Percentiles rank a stretch among this genome's conserved stretches.
Conservation (phyloP, 2,329 filamentous ascomycete genomes). For the Colletotrichum aenigma region DNA sequence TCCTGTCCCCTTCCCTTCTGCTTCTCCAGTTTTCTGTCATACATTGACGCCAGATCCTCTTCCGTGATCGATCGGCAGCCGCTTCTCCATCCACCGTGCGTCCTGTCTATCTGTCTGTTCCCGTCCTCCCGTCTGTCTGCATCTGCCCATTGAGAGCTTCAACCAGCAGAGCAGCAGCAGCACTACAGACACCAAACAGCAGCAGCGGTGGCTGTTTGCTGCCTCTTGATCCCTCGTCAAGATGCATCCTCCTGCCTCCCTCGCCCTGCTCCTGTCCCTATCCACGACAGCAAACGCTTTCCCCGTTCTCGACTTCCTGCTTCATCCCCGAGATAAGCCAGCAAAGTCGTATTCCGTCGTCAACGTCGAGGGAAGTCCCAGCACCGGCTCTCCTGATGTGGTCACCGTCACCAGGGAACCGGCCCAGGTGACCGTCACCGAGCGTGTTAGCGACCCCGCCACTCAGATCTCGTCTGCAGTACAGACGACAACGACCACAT, state of each 20-base stretch:
- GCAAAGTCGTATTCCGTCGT: conserved; percentile 38
- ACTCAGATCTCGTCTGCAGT: conserved; percentile 19
- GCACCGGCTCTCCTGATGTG: conserved; percentile 22
- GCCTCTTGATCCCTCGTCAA: conserved; percentile 17
- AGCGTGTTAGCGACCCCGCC: conserved; percentile 32
- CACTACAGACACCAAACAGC: not conserved
- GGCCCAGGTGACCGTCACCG: conserved; percentile 28
- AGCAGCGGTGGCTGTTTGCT: not conserved
- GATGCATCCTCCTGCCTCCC: conserved; percentile 31
- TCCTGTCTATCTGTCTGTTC: not conserved
- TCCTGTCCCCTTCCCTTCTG: not conserved
- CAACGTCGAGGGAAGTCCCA: conserved; percentile 25
- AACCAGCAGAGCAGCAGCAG: not conserved
- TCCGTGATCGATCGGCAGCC: not conserved
- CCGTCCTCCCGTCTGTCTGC: not conserved
- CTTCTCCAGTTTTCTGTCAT: conserved; percentile 13
- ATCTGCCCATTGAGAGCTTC: not conserved
- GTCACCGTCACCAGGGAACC: conserved; percentile 32
- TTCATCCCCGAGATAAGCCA: conserved; percentile 5
- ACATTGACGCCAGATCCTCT: not conserved
- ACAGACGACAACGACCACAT: conserved; percentile 27
- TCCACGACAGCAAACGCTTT: conserved; percentile 27
- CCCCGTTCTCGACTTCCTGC: conserved; percentile 27
- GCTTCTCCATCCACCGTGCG: not conserved
- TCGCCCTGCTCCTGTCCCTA: conserved; percentile 28